These are phyloP conservation scores for Elaeis guineensis DNA, from an alignment of 176 grass and related monocot species.

Conservation along the genomic window DNA sequence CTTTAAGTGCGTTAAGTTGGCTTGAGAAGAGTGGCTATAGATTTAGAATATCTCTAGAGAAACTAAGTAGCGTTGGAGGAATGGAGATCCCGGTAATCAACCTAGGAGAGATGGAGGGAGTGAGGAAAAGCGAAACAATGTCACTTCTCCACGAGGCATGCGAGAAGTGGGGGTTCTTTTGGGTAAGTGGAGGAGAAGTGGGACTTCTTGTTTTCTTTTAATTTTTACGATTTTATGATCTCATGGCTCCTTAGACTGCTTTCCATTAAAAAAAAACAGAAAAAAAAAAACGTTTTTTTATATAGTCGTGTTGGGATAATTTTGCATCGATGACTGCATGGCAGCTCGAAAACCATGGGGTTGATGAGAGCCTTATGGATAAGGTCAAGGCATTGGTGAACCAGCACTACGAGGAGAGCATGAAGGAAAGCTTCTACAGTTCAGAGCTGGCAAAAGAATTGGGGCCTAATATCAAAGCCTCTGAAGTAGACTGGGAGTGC, in stretches of 20 bases:
- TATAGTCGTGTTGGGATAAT: slow-evolving; percentile 3
- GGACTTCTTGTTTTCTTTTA: slow-evolving; percentile 7
- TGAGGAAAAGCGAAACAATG: slow-evolving; percentile 36
- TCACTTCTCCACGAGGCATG: slow-evolving; percentile 57
- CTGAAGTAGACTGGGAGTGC: slow-evolving; percentile 64
- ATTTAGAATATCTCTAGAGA: not conserved
- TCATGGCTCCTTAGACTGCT: too few species aligned
- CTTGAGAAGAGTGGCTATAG: slow-evolving; percentile 18
- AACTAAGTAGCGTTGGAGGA: not conserved
- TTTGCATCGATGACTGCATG: slow-evolving; percentile 6
- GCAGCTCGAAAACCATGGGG: slow-evolving; percentile 52
- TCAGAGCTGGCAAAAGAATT: slow-evolving; percentile 31
- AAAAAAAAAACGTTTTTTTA: not conserved
- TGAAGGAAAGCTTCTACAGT: slow-evolving; percentile 44
- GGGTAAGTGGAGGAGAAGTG: slow-evolving; percentile 28
- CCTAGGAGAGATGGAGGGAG: slow-evolving; percentile 27
- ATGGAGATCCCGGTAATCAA: slow-evolving; percentile 70
- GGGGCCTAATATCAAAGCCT: slow-evolving; percentile 17
- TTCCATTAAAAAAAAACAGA: too few species aligned
- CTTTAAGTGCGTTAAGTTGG: slow-evolving; percentile 13
- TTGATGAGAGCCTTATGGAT: slow-evolving; percentile 37
- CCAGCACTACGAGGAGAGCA: slow-evolving; percentile 38
- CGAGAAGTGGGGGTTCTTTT: slow-evolving; percentile 55
- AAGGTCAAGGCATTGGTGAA: slow-evolving; percentile 39
- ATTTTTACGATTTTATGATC: too few species aligned